These are phyloP conservation scores for Boletus rubescentipes DNA, from an alignment of 768 basidiomycete species.

Conservation along the genomic window DNA sequence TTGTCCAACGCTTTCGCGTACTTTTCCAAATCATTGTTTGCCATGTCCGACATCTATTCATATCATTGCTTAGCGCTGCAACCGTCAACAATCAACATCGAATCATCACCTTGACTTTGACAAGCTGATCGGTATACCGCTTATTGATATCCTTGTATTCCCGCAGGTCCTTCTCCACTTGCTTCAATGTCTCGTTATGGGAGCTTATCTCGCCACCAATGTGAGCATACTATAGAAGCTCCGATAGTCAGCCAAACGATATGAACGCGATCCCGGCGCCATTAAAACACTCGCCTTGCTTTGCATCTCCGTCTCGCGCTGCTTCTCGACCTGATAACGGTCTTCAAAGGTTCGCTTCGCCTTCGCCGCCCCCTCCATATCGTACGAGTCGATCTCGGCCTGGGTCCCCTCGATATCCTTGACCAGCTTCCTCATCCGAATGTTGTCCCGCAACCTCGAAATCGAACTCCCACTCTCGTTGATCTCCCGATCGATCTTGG, in stretches of 20 bases:
- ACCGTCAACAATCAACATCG: background rate
- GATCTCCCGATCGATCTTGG: conserved; percentile 72
- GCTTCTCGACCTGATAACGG: conserved; percentile 69
- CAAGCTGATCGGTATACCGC: conserved; percentile 84
- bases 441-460: conserved; percentile 78
- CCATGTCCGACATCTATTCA: conserved; percentile 91
- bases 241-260: background rate
- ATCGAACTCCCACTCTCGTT: conserved; percentile 69
- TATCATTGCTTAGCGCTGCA: background rate
- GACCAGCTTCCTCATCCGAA: conserved; percentile 68
- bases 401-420: conserved; percentile 66
- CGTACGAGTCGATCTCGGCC: conserved; percentile 67
- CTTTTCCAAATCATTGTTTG: conserved; percentile 95
- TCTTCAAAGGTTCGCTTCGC: conserved; percentile 84
- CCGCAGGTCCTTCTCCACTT: conserved; percentile 65
- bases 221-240: conserved; percentile 60
- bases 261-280: background rate
- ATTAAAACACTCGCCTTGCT: conserved; percentile 50
- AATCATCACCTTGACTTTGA: conserved; percentile 83
- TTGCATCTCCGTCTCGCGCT: conserved; percentile 70
- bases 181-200: conserved; percentile 62
- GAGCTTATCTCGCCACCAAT: conserved; percentile 82
- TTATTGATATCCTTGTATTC: conserved; percentile 88
- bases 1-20: conserved; percentile 97
- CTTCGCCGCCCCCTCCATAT: conserved; percentile 85